Evolutionary conservation across 768 basidiomycete species (phyloP), one percentile per base, ranked within the genome.

Genomic region (Rhodotorula toruloides): DNA sequence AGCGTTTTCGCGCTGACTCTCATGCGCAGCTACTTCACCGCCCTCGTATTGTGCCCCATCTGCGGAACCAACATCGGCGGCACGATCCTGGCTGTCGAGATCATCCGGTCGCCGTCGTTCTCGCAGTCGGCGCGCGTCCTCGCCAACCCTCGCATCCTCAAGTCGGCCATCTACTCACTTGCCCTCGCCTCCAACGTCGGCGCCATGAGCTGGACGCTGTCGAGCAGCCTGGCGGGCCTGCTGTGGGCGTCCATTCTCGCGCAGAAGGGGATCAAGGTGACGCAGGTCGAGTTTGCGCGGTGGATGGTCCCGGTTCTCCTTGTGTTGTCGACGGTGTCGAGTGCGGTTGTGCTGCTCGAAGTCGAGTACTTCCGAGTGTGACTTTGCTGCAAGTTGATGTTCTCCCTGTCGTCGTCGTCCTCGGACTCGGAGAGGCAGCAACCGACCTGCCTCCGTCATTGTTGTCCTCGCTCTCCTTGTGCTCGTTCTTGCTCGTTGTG

Each of bases 21-120:
- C 79, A 77, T 40, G 29, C 34, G 37, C 50, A 63, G 31, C 48
- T 70, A 55, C 54, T 52, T 69, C 54, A 59, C 67, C 48, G 52
- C 67, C 11, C 42, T 63, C 49, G 64, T 73, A 13, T 59, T 74
- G 44, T 67, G 71, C 44, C 70, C 69, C 75, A 72, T 90, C 56
- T 84, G 87, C 25, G 90, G 91, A 0, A 93, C 91, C 11, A 93
- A 93, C 78, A 93, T 93, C 60, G 90, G 90, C 43, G 88, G 89
- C 5, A 91, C 89, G 9, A 92, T 97, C 76, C 82, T 96, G 39
- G 83, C 93, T 22, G 88, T 90, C 37, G 86, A 91, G 68, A 82
- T 91, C 46, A 81, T 90, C 12, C 84, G 84, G 27, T 62, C 62
- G 4, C 27, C 55, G 32, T 25, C 59, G 12, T 69, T 68, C 37